Evolutionary conservation across 2,329 filamentous ascomycete genomes (phyloP).

Genomic region (Fusarium sp.): DNA sequence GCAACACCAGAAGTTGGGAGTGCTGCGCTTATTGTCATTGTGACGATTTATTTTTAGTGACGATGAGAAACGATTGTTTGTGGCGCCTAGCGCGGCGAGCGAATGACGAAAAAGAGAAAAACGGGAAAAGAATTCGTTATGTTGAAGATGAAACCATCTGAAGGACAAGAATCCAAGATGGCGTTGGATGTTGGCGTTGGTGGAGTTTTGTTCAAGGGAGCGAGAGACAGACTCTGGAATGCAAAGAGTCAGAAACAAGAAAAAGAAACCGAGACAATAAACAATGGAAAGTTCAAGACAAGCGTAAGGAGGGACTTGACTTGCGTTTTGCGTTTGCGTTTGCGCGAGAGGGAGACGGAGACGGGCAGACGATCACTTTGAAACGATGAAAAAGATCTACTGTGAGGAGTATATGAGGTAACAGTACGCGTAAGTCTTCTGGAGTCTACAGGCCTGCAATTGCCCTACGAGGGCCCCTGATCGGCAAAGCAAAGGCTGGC

Average conservation of each 20-base stretch:
- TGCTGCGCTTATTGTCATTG: slow-evolving; percentile 25
- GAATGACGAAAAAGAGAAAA: slow-evolving; percentile 4
- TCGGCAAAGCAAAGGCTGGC: slow-evolving; percentile 7
- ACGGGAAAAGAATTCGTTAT: not conserved
- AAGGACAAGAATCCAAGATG: not conserved
- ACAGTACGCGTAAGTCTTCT: slow-evolving; percentile 23
- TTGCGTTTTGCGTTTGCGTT: not conserved
- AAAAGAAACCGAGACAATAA: not conserved
- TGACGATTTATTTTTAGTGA: not conserved
- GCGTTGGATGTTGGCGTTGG: not conserved
- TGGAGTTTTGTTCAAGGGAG: not conserved
- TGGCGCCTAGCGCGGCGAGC: slow-evolving; percentile 8
- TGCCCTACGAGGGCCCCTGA: slow-evolving; percentile 15
- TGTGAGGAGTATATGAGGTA: slow-evolving; percentile 20
- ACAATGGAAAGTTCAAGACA: slow-evolving; percentile 10
- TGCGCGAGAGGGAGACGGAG: too few species aligned
- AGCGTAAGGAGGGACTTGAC: slow-evolving; percentile 29
- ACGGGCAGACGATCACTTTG: slow-evolving; percentile 10
- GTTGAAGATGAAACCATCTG: slow-evolving; percentile 6
- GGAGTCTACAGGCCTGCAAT: slow-evolving; percentile 11
- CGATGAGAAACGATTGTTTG: slow-evolving; percentile 4
- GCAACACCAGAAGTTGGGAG: slow-evolving; percentile 18
- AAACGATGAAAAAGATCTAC: not conserved
- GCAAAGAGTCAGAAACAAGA: not conserved
- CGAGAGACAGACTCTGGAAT: not conserved